These are phyloP conservation scores for Monosiga brevicollis DNA, from an alignment of 78 protist species.

Conservation along the genomic window DNA sequence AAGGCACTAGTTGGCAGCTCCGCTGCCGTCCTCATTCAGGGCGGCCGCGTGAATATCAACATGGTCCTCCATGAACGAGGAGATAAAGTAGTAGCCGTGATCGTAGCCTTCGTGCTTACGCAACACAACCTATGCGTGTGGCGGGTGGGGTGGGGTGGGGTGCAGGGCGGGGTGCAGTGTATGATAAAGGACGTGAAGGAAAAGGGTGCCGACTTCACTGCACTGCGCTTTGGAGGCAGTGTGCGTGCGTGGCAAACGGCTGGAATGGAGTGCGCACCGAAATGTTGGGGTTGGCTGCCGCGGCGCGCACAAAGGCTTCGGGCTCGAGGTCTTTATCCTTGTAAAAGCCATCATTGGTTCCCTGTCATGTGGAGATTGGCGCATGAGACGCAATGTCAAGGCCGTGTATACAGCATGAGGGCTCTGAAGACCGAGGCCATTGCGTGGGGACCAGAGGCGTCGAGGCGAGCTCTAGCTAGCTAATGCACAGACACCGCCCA, in stretches of 20 bases:
- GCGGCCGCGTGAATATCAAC: slow-evolving; percentile 51
- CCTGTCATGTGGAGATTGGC: no score
- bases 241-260: background rate
- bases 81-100: slow-evolving; percentile 57
- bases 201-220: background rate
- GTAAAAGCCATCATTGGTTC: background rate
- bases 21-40: no score
- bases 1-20: no score
- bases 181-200: background rate
- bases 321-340: background rate
- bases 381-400: no score
- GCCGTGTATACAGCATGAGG: no score
- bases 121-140: background rate
- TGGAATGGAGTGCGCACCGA: background rate
- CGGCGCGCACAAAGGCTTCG: background rate
- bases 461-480: no score
- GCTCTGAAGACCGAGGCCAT: no score
- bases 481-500: no score
- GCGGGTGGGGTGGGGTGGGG: background rate
- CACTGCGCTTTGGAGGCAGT: background rate
- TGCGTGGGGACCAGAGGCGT: no score
- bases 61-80: slow-evolving; percentile 71
- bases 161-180: background rate
- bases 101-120: background rate
- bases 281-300: background rate